A percentile compares a stretch with the other conserved stretches of the same genome.
These are phyloP conservation scores for Paecilomyces fulvus DNA, from an alignment of 2,329 filamentous ascomycete species.

Conservation along the genomic window DNA sequence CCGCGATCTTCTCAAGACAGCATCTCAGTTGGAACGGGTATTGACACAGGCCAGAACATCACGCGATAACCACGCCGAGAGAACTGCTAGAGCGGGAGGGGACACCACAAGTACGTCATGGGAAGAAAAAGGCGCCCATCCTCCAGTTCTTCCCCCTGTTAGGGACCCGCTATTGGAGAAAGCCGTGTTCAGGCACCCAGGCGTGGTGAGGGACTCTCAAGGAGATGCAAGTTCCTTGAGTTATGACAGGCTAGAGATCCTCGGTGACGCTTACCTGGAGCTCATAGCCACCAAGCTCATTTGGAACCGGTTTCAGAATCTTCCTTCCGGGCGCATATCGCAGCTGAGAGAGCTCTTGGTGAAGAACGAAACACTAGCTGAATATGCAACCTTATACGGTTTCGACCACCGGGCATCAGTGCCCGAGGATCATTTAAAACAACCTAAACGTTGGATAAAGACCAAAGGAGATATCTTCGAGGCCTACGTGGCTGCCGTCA, in stretches of 20 bases:
- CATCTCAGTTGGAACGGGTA: constrained; percentile 12
- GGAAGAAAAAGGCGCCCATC: background rate
- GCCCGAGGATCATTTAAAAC: constrained; percentile 37
- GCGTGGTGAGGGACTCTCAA: constrained; percentile 24
- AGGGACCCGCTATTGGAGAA: constrained; percentile 50
- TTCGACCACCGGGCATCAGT: constrained; percentile 58
- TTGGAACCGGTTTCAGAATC: constrained; percentile 58
- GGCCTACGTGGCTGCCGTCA: constrained; percentile 73
- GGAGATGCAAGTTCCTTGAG: constrained; percentile 32
- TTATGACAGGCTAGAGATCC: constrained; percentile 81
- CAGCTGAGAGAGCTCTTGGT: constrained; percentile 72
- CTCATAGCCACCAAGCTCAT: constrained; percentile 68
- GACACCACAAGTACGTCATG: background rate
- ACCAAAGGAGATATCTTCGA: constrained; percentile 83
- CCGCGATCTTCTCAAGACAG: constrained; percentile 11
- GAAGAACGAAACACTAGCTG: constrained; percentile 67
- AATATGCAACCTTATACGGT: constrained; percentile 61
- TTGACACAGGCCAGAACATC: constrained; percentile 6
- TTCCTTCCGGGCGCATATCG: constrained; percentile 60
- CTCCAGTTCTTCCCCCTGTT: constrained; percentile 48
- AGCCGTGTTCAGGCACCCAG: constrained; percentile 60
- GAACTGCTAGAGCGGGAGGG: background rate
- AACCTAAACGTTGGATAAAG: constrained; percentile 56
- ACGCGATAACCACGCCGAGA: background rate
- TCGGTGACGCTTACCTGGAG: constrained; percentile 81